phyloP scores from a whole-genome alignment of 257 asterid species.

The Penstemon barbatus region DNA sequence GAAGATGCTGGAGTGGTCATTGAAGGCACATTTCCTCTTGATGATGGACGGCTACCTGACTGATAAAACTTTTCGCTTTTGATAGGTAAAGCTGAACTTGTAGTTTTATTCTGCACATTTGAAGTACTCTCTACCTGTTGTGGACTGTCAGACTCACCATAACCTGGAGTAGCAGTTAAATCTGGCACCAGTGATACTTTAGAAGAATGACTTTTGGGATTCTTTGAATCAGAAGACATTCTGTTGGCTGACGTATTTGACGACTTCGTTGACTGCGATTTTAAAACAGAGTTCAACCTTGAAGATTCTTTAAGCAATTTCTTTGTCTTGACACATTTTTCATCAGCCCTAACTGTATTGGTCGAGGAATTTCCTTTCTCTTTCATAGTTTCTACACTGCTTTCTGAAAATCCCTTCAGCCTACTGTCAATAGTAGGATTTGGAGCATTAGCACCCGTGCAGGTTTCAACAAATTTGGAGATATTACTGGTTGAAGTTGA shows the following conservation, averaged over 20 bases:
- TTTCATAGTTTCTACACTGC: constrained; percentile 41
- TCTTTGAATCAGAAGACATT: constrained; percentile 55
- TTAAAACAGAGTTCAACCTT: constrained; percentile 45
- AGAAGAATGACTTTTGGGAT: constrained; percentile 40
- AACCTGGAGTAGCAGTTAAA: constrained; percentile 35
- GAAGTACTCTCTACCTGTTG: constrained; percentile 47
- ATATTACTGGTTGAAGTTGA: constrained; percentile 38
- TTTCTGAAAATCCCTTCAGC: constrained; percentile 51
- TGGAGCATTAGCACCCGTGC: constrained; percentile 33
- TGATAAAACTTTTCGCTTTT: constrained; percentile 67
- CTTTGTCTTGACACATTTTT: constrained; percentile 55
- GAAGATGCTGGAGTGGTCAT: constrained; percentile 57
- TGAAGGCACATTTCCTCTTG: constrained; percentile 57
- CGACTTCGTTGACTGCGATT: constrained; percentile 50
- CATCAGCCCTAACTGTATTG: constrained; percentile 56
- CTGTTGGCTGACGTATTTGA: constrained; percentile 56
- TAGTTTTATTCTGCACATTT: constrained; percentile 49
- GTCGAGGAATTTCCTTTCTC: constrained; percentile 33
- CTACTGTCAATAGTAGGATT: constrained; percentile 41
- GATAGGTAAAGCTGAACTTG: constrained; percentile 44
- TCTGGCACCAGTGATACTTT: constrained; percentile 41
- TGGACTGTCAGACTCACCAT: constrained; percentile 52
- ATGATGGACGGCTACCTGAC: constrained; percentile 47
- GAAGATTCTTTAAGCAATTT: constrained; percentile 62
- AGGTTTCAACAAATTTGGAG: constrained; percentile 51